A percentile compares a stretch with the other conserved stretches of the same genome.
Conservation (phyloP, 306 rosid genomes). For the Cicer chorassanicum region DNA sequence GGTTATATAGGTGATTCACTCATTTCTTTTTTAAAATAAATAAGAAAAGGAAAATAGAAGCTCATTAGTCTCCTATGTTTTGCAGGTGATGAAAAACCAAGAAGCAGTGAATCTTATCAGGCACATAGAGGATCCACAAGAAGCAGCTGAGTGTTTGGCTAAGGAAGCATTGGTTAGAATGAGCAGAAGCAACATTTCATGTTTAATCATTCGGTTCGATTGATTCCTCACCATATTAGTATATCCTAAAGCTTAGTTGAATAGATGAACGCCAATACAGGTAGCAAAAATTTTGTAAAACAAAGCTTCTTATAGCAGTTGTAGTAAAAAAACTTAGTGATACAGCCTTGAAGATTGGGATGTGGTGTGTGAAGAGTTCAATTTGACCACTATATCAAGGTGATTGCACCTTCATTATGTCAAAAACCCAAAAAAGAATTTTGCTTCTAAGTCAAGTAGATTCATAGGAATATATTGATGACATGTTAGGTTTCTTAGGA, state of each 20-base stretch:
- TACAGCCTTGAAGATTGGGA: neutral
- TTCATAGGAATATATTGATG: neutral
- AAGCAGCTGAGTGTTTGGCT: constrained; percentile 84
- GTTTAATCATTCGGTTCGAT: constrained; percentile 85
- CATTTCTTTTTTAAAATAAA: neutral
- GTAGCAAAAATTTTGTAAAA: constrained; percentile 3
- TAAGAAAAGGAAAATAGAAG: neutral
- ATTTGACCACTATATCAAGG: neutral
- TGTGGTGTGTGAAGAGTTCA: neutral
- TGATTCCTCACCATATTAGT: constrained; percentile 29
- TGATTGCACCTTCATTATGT: constrained; percentile 25
- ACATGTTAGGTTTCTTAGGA: neutral
- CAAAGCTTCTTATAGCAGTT: neutral
- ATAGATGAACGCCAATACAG: constrained; percentile 1
- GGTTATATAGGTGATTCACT: neutral
- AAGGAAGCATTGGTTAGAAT: constrained; percentile 75
- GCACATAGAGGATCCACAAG: constrained; percentile 77
- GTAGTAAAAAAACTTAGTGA: neutral
- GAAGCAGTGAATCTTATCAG: constrained; percentile 87
- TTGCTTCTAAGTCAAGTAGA: neutral
- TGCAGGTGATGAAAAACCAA: constrained; percentile 79
- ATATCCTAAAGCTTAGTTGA: neutral
- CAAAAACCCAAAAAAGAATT: neutral
- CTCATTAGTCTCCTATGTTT: constrained; percentile 17
- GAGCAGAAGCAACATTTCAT: constrained; percentile 75